Base-by-base conservation (phyloP, 176 grass and related monocot species). In the Avena eriantha region DNA sequence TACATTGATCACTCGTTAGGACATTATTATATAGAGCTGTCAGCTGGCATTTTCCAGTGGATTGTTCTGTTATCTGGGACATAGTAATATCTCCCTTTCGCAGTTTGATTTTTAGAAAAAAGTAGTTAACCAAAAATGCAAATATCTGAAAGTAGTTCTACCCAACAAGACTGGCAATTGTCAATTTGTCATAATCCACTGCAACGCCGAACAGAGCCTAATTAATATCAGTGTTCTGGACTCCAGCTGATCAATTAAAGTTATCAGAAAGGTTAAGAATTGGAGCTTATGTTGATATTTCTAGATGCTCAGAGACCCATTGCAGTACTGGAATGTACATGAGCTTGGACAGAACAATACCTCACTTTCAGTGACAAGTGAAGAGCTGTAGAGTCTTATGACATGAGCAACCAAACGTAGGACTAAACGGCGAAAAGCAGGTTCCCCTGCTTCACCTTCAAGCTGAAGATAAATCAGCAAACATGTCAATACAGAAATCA, bases 291-390 rank as follows among this genome's bases (percentile, higher is more conserved):
- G 12, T 58, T 66, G 11, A 78, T 78, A 26, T 10, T 18, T 83
- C 4, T 57, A 35, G 9, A 65, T 83, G 49, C 4, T 70, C 54
- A 78, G 7, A 77, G 21, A 53, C 83, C 74, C 39, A 26, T 72
- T 39, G 14, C 50, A 22, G 76, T 69, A 65, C 34, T 69, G 61
- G 36, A 51, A 34, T 75, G 58, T 7, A 51, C 33, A 78, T 61
- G 48, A 80, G 81, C 43, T 73, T 31, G 59, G 51, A 54, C 29
- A 86, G 69, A 86, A 90, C 33, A 55, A 47, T 91, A 98, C 96
- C 96, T 98, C 96, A 63, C 92, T 96, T 94, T 98, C 96, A 65
- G 96, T 98, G 81, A 94, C 90, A 92, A 98, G 96, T 50, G 92
- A 98, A 91, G 89, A 90, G 80, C 93, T 92, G 86, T 96, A 98